Base-by-base conservation (phyloP, 192 early-diverging fungal genomes). In the Coemansia sp. region DNA sequence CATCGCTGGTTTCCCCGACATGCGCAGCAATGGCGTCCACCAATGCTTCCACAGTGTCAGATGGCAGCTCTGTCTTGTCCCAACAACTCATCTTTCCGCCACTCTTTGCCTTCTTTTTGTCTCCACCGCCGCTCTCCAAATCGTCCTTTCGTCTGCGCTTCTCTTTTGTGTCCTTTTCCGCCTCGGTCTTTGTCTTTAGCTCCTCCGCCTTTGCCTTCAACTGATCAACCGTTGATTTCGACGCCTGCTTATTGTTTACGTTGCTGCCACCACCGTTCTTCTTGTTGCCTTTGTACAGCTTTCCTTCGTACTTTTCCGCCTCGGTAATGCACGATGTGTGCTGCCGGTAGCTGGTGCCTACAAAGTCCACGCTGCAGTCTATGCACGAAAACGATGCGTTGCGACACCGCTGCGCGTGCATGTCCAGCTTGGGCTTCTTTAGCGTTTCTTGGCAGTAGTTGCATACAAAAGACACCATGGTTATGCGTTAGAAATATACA, bases 251-350 rank as follows among this genome's bases (percentile, higher is more conserved):
- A 9, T 2, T 18, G 34, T 59, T 56, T 8, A 3, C 45, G 0
- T 65, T 75, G 17, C 22, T 41, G 64, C 55, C 37, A 18, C 39
- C 20, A 38, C 22, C n/a, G 37, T 54, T 39, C 38, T 48, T 65
- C 61, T 63, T 73, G 52, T 60, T 72, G 35, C 65, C 68, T 43
- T 73, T 74, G 68, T 72, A 58, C 38, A 62, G 36, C 39, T 74
- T 81, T 18, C 79, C 79, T 43, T 96, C 89, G 76, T 96, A 97
- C 74, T 99, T 99, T 85, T 99, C 92, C 0, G 90, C 92, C 70
- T 99, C 97, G 12, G 88, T 89, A 18, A 99, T 96, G 76, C 97
- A 99, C 4, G 86, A 87, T 2, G 90, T 95, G 78, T 99, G 97
- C 28, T 85, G 71, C 39, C 90, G 84, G 82, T 95, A 96, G 48